Evolutionary conservation across 306 rosid species (phyloP).

Genomic region (Corylus americana): DNA sequence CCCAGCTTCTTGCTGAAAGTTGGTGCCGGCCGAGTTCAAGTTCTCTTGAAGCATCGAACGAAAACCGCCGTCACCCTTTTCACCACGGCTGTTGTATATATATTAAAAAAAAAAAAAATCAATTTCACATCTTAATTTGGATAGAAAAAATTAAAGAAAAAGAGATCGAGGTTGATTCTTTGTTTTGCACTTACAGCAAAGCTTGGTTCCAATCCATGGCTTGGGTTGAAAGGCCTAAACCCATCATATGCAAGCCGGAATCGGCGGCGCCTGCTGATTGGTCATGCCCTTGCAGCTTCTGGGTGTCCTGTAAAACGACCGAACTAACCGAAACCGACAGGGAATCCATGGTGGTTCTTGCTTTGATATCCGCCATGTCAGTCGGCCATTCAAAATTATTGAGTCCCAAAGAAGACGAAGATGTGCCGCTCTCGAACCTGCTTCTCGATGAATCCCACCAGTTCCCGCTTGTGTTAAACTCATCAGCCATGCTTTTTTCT

Average conservation of each 20-base stretch:
- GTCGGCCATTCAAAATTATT: constrained; percentile 58
- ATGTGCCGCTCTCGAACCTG: constrained; percentile 66
- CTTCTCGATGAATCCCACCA: constrained; percentile 80
- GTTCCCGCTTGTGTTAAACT: constrained; percentile 72
- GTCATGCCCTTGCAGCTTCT: constrained; percentile 51
- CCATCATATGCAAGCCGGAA: constrained; percentile 83
- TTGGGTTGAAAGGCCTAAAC: constrained; percentile 79
- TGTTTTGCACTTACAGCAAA: constrained; percentile 58
- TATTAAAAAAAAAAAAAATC: background rate
- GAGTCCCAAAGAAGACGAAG: constrained; percentile 71
- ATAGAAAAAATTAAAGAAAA: background rate
- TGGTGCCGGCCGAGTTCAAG: constrained; percentile 46
- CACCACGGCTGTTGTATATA: constrained; percentile 41
- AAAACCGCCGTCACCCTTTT: constrained; percentile 63
- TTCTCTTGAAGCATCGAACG: constrained; percentile 74
- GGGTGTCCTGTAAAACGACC: constrained; percentile 50
- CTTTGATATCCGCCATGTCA: constrained; percentile 62
- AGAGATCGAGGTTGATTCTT: background rate
- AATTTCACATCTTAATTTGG: background rate
- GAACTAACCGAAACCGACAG: constrained; percentile 51
- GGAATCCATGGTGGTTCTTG: constrained; percentile 67
- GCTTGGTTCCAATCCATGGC: constrained; percentile 84
- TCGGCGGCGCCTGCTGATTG: constrained; percentile 38
- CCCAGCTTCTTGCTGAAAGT: constrained; percentile 63
- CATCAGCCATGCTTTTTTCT: constrained; percentile 67